Evolutionary conservation across 768 basidiomycete genomes (phyloP), one percentile per base, ranked within the genome.

Genomic region (Pisolithus sp.): DNA sequence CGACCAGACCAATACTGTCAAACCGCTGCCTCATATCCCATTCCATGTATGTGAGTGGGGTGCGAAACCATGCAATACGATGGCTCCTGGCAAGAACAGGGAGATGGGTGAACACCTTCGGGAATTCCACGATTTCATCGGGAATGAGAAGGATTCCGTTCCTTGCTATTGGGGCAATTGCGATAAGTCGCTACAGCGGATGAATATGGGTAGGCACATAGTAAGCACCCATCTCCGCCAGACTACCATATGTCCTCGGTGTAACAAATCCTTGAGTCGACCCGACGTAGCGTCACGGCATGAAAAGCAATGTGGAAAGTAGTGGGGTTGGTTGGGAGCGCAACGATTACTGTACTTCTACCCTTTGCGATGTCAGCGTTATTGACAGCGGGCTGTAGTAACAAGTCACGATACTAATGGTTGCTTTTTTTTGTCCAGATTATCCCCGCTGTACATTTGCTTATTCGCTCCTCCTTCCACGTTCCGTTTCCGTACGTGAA

Each of bases 101-200:
- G 64, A 65, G 23, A 65, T 65, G 64, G 60, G 57, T 1, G 65
- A 65, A 15, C 64, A 65, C 31, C 46, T 65, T 6, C 56, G 64
- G 1, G 46, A 37, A 0, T 48, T 15, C 3, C 64, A 65, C 39
- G 39, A 36, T 5, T 67, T 65, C 3, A 17, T 62, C 17, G 64
- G 64, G 9, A 65, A 64, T 46, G 64, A 65, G 26, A 54, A 64
- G 24, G 64, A 65, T 15, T 20, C 28, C 0, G 64, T 65, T 8
- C 51, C 37, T 5, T 65, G 64, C 52, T 46, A 59, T 15, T 65
- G 64, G 64, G 58, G 56, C 9, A 53, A 46, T 21, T 65, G 64
- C 30, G 52, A 55, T 4, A 60, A 59, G 15, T 4, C 1, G 2
- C 56, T 65, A 56, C 64, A 65, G 21, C 62, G 64, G 39, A 67